phyloP scores from a whole-genome alignment of 306 rosid species.

The Gastrolobium villosum region DNA sequence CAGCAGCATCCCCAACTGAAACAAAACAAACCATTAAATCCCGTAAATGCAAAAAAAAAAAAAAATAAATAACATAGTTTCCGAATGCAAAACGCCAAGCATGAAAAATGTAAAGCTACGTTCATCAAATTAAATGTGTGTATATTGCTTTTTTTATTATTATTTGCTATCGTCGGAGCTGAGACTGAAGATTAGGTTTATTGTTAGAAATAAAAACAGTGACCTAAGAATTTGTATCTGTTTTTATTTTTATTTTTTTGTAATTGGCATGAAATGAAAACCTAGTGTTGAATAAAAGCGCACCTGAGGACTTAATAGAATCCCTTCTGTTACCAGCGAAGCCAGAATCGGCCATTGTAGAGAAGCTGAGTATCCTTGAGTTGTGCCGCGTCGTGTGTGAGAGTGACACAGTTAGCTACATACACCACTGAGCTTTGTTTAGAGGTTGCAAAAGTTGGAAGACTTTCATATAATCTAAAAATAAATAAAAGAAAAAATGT shows the following conservation, averaged over 20 bases:
- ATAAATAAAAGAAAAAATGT: too few species aligned
- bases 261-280: background rate
- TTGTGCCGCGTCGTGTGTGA: too few species aligned
- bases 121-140: background rate
- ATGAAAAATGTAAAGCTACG: background rate
- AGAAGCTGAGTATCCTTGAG: background rate
- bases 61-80: background rate
- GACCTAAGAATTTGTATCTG: background rate
- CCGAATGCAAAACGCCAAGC: background rate
- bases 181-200: background rate
- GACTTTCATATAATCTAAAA: too few species aligned
- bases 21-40: constrained; percentile 42
- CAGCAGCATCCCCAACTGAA: constrained; percentile 85
- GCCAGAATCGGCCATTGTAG: constrained; percentile 76
- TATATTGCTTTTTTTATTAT: too few species aligned
- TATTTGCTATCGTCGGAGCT: too few species aligned
- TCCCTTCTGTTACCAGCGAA: constrained; percentile 68
- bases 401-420: too few species aligned
- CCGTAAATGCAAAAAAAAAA: background rate
- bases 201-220: background rate
- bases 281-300: constrained; percentile 22
- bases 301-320: constrained; percentile 83
- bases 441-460: too few species aligned
- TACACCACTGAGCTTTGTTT: too few species aligned
- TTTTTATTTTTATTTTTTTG: background rate